Conservation (phyloP, 805 yeast species). For the Groenewaldozyma salmanticensis region DNA sequence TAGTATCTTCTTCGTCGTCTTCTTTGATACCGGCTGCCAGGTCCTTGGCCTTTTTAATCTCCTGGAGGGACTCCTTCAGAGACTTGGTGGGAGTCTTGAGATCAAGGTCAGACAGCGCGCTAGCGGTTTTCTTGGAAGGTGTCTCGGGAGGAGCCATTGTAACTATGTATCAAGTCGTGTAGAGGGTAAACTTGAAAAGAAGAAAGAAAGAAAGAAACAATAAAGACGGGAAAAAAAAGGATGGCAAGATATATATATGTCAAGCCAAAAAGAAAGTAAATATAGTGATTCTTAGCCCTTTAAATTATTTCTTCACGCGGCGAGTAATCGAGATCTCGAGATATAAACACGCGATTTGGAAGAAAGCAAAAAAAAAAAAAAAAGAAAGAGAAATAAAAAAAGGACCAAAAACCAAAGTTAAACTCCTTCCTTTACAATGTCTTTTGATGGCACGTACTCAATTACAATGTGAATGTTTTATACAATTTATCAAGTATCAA, state of each 20-base stretch:
- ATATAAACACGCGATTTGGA: neutral
- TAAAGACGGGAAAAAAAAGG: too few species aligned
- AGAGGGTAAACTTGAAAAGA: neutral
- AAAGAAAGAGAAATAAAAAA: neutral
- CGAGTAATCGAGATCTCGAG: neutral
- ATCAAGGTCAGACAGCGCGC: slow-evolving; percentile 44
- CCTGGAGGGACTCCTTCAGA: slow-evolving; percentile 35
- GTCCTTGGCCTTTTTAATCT: slow-evolving; percentile 29
- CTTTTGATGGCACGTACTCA: too few species aligned
- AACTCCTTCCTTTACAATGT: too few species aligned
- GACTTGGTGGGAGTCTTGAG: slow-evolving; percentile 34
- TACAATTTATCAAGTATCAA: too few species aligned
- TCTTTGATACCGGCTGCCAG: slow-evolving; percentile 5
- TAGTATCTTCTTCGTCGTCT: slow-evolving; percentile 8
- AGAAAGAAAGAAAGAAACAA: neutral
- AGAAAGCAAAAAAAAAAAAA: neutral
- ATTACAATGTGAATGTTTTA: too few species aligned
- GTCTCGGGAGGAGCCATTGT: slow-evolving; percentile 33
- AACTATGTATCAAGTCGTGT: neutral
- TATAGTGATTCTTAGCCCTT: neutral
- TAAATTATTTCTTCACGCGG: neutral
- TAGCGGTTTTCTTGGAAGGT: slow-evolving; percentile 57
- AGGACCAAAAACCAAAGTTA: too few species aligned
- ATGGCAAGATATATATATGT: slow-evolving; percentile 1
- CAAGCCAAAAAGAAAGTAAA: slow-evolving; percentile 1